phyloP scores from a whole-genome alignment of 371 early-diverging fungal species.

The Saksenaea vasiformis region DNA sequence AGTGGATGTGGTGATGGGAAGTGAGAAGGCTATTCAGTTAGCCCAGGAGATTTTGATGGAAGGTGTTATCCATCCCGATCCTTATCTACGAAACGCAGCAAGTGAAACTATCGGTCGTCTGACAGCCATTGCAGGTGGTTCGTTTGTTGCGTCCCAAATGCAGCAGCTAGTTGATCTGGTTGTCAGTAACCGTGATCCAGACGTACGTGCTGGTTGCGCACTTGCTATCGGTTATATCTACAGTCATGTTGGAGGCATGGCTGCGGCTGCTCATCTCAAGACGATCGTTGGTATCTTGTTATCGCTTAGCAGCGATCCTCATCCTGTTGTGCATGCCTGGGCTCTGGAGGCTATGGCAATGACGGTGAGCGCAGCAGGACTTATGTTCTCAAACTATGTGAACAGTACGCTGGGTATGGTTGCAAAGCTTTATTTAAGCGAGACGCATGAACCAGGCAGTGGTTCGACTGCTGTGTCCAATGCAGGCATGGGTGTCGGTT shows the following conservation, averaged over 20 bases:
- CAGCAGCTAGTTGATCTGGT: constrained; percentile 86
- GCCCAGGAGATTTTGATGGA: constrained; percentile 66
- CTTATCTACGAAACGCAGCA: constrained; percentile 73
- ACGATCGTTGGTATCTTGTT: constrained; percentile 89
- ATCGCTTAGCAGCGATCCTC: constrained; percentile 88
- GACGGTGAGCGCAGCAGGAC: constrained; percentile 86
- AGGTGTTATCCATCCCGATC: constrained; percentile 71
- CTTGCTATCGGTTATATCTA: constrained; percentile 91
- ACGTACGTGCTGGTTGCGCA: constrained; percentile 89
- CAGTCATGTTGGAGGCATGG: constrained; percentile 89
- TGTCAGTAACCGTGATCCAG: constrained; percentile 91
- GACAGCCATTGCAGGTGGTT: constrained; percentile 72
- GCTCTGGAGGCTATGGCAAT: constrained; percentile 85
- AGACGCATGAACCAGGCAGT: constrained; percentile 82
- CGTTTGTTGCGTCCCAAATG: constrained; percentile 79
- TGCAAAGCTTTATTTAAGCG: constrained; percentile 83
- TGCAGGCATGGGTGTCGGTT: constrained; percentile 61
- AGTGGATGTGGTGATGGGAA: constrained; percentile 34
- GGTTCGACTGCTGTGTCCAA: constrained; percentile 63
- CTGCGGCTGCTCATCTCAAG: constrained; percentile 80
- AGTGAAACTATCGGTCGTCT: constrained; percentile 86
- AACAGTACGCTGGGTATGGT: constrained; percentile 84
- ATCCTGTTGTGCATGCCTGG: constrained; percentile 95
- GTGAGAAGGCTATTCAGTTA: constrained; percentile 50
- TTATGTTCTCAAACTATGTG: constrained; percentile 89